Percentiles rank a stretch among this genome's conserved stretches.
These are phyloP conservation scores for Nymphaea thermarum DNA, from an alignment of 164 flowering plant species.

Conservation along the genomic window DNA sequence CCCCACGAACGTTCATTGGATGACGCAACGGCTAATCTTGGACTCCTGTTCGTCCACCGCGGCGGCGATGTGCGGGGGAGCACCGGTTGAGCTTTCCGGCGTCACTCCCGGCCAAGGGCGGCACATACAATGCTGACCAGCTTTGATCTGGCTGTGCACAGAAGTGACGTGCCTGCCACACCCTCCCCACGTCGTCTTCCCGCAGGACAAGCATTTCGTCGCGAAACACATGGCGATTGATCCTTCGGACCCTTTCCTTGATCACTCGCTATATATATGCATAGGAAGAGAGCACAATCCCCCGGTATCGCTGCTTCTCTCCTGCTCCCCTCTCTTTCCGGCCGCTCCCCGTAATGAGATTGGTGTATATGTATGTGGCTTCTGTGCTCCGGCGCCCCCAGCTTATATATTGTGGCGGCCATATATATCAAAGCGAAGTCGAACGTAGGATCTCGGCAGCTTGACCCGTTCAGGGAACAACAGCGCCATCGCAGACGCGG, in stretches of 20 bases:
- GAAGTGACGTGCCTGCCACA: constrained; percentile 38
- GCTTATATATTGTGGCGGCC: no score
- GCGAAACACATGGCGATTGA: constrained; percentile 25
- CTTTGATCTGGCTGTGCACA: constrained; percentile 23
- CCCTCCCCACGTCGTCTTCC: constrained; percentile 39
- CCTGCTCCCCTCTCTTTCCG: no score
- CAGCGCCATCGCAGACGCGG: no score
- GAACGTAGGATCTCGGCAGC: no score
- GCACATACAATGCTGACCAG: constrained; percentile 34
- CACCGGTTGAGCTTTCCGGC: background rate
- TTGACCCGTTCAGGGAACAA: no score
- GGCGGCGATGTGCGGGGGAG: background rate
- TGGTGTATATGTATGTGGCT: no score
- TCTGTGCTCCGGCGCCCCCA: no score
- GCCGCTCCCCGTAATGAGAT: no score
- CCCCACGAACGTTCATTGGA: background rate
- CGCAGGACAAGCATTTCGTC: constrained; percentile 24
- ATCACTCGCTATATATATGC: no score
- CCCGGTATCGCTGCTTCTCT: no score
- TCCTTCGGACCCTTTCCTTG: background rate
- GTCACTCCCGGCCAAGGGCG: constrained; percentile 35
- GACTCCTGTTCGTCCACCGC: background rate
- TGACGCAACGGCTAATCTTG: background rate
- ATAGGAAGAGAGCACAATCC: no score
- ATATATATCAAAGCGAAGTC: no score